Percentiles rank a stretch among this genome's conserved stretches.
These are phyloP conservation scores for Saturnispora gosingensis DNA, from an alignment of 805 yeast species.

Conservation along the genomic window DNA sequence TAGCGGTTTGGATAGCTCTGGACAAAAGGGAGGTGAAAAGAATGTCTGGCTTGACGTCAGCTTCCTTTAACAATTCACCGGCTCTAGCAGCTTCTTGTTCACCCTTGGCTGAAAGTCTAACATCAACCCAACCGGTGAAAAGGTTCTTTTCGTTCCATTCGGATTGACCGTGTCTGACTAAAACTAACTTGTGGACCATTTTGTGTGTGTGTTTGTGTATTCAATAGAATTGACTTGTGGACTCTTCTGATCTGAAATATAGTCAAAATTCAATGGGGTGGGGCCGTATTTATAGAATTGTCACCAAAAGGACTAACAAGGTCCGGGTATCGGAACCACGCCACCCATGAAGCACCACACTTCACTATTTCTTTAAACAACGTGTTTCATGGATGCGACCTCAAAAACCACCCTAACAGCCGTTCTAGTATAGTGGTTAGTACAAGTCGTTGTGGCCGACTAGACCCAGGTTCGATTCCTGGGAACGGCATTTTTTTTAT, in stretches of 20 bases:
- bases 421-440: constrained; percentile 3
- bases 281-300: neutral
- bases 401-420: neutral
- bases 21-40: constrained; percentile 85
- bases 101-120: constrained; percentile 74
- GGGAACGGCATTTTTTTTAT: neutral
- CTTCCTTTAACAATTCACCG: constrained; percentile 83
- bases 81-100: constrained; percentile 87
- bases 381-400: neutral
- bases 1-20: constrained; percentile 96
- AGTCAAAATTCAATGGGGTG: neutral
- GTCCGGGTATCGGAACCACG: constrained; percentile 2
- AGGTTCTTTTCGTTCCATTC: constrained; percentile 98
- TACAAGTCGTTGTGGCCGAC: constrained; percentile 4
- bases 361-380: neutral
- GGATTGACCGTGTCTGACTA: constrained; percentile 98
- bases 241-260: neutral
- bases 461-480: constrained; percentile 3
- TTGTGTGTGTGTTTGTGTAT: constrained; percentile 3
- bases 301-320: neutral
- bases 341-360: neutral
- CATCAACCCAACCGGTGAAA: constrained; percentile 99
- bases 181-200: constrained; percentile 53
- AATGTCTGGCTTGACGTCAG: constrained; percentile 76
- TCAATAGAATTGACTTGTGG: neutral